Evolutionary conservation across 805 yeast species (phyloP).

Genomic region (Yarrowia sp.): DNA sequence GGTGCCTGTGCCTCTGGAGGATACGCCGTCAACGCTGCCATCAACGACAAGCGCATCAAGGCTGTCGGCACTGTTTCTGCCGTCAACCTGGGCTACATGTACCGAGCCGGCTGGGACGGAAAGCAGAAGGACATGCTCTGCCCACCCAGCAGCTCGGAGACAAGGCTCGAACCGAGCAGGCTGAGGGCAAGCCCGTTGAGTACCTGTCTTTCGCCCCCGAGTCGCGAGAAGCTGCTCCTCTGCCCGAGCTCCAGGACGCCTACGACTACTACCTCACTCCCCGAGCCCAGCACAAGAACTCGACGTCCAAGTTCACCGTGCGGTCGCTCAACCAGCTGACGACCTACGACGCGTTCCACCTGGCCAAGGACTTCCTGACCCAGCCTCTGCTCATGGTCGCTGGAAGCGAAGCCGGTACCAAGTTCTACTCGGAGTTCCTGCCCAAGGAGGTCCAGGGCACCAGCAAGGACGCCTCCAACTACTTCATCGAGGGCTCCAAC

Average conservation of each 20-base stretch:
- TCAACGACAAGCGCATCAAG: constrained; percentile 28
- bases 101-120: constrained; percentile 14
- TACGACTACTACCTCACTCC: constrained; percentile 29
- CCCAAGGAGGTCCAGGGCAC: background rate
- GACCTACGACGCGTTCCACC: constrained; percentile 24
- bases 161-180: background rate
- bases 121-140: background rate
- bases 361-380: constrained; percentile 24
- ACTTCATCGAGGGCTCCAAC: background rate
- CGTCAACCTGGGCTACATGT: constrained; percentile 27
- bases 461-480: background rate
- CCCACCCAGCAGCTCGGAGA: background rate
- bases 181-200: background rate
- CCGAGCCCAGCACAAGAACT: constrained; percentile 16
- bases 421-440: background rate
- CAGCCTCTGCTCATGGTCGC: constrained; percentile 27
- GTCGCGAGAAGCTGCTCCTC: background rate
- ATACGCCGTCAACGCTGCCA: constrained; percentile 28
- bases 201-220: background rate
- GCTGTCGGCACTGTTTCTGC: constrained; percentile 28
- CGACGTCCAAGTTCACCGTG: background rate
- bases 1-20: constrained; percentile 31
- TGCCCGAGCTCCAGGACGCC: constrained; percentile 23
- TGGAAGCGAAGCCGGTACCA: background rate
- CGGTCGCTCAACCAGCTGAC: background rate